Conservation (phyloP, 2,329 filamentous ascomycete genomes). For the Catunica adiposa region DNA sequence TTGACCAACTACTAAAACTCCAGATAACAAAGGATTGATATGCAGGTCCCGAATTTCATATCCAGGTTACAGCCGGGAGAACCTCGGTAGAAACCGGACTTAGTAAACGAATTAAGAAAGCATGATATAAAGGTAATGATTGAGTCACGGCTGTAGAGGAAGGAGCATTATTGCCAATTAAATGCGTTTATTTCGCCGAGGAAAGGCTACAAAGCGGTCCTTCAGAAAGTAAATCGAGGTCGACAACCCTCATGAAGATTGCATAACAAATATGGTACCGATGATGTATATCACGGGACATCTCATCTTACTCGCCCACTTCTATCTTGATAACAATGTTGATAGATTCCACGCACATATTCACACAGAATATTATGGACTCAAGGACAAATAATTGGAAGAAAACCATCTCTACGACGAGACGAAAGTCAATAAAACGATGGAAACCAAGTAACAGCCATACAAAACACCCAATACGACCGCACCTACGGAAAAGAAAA, state of each 20-base stretch:
- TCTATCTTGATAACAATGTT: too few species aligned
- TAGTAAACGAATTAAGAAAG: neutral
- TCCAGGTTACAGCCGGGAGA: neutral
- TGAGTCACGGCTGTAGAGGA: too few species aligned
- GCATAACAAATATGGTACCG: too few species aligned
- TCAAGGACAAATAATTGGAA: constrained; percentile 2
- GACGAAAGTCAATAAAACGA: constrained; percentile 1
- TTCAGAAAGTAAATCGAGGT: too few species aligned
- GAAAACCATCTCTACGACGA: constrained; percentile 1
- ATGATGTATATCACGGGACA: too few species aligned
- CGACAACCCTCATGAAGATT: too few species aligned
- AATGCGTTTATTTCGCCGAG: too few species aligned
- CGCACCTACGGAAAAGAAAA: constrained; percentile 6
- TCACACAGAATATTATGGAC: neutral
- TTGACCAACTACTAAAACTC: neutral
- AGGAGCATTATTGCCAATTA: too few species aligned
- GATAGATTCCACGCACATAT: neutral
- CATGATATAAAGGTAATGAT: neutral
- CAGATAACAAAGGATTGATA: neutral
- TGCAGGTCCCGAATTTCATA: neutral
- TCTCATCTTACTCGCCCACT: too few species aligned
- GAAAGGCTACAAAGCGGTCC: too few species aligned
- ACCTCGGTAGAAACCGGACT: neutral
- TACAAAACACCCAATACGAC: constrained; percentile 5
- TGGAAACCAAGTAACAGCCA: neutral